These are phyloP conservation scores for Yamadazyma atlantica DNA, from an alignment of 1,139 yeast genomes.

Conservation along the genomic window DNA sequence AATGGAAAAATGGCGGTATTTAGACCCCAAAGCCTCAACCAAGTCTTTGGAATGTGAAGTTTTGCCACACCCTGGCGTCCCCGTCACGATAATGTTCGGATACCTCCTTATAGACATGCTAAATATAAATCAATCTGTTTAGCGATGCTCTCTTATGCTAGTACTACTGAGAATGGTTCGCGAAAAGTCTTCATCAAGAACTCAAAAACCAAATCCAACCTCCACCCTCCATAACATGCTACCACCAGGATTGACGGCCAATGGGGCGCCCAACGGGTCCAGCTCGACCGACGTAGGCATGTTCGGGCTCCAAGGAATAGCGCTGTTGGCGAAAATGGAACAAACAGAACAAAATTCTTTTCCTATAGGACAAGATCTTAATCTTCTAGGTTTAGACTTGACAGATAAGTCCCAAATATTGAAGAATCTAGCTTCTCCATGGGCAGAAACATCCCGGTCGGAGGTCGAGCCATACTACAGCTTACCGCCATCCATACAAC, in stretches of 20 bases:
- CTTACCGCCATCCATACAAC: conserved; percentile 58
- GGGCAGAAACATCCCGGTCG: conserved; percentile 88
- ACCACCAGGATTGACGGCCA: conserved; percentile 30
- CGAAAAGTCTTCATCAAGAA: no score
- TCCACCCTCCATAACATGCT: conserved; percentile 18
- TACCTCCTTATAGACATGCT: conserved; percentile 15
- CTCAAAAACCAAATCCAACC: background rate
- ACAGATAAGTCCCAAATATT: conserved; percentile 51
- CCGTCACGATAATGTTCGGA: conserved; percentile 89
- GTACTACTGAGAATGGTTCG: no score
- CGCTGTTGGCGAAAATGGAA: conserved; percentile 68
- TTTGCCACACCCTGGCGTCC: conserved; percentile 98
- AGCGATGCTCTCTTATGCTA: no score
- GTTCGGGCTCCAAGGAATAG: conserved; percentile 75
- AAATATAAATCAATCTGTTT: no score
- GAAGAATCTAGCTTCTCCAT: conserved; percentile 82
- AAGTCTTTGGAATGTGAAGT: conserved; percentile 65
- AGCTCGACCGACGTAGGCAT: no score
- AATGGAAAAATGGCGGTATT: conserved; percentile 61
- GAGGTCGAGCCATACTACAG: conserved; percentile 84
- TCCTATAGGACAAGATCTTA: conserved; percentile 83
- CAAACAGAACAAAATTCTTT: conserved; percentile 63
- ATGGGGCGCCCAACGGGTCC: conserved; percentile 1
- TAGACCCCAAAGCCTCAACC: conserved; percentile 11
- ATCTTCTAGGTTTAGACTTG: conserved; percentile 70